Conservation (phyloP, 768 basidiomycete genomes). For the Boletellus sp. region DNA sequence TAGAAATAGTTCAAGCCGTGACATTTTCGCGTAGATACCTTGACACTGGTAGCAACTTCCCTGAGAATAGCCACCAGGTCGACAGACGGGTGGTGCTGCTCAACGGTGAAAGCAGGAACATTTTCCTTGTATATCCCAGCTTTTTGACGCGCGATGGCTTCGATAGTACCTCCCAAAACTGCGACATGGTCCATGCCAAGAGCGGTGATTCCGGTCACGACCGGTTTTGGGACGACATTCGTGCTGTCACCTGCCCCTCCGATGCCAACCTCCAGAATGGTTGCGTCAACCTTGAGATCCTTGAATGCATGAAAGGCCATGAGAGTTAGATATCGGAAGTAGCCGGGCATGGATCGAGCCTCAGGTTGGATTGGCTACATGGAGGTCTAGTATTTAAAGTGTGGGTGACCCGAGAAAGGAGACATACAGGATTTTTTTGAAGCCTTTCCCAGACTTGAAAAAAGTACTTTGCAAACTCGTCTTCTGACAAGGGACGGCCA, state of each 20-base stretch:
- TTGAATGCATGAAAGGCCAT: slow-evolving; percentile 90
- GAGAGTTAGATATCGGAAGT: slow-evolving; percentile 92
- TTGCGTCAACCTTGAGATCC: slow-evolving; percentile 77
- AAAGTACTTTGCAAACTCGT: slow-evolving; percentile 85
- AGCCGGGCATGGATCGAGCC: slow-evolving; percentile 79
- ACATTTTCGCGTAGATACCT: slow-evolving; percentile 40
- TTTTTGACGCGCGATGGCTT: slow-evolving; percentile 93
- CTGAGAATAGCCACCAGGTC: slow-evolving; percentile 68
- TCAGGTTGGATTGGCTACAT: slow-evolving; percentile 42
- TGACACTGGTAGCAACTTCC: slow-evolving; percentile 59
- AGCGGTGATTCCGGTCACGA: slow-evolving; percentile 87
- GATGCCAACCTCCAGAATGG: slow-evolving; percentile 94
- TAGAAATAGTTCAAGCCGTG: background rate
- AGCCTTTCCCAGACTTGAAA: slow-evolving; percentile 94
- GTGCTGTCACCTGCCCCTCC: slow-evolving; percentile 95
- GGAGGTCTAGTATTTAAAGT: slow-evolving; percentile 1
- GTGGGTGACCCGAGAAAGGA: background rate
- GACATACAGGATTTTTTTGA: slow-evolving; percentile 57
- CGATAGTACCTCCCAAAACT: slow-evolving; percentile 82
- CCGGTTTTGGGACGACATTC: slow-evolving; percentile 86
- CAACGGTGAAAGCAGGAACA: slow-evolving; percentile 81
- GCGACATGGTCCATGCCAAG: slow-evolving; percentile 90
- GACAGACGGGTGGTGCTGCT: slow-evolving; percentile 69
- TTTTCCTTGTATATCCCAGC: slow-evolving; percentile 95
- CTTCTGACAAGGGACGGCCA: slow-evolving; percentile 84